A percentile compares a stretch with the other conserved stretches of the same genome.
Conservation (phyloP, 1,284 basidiomycete genomes). For the Uromyces viciae-fabae region DNA sequence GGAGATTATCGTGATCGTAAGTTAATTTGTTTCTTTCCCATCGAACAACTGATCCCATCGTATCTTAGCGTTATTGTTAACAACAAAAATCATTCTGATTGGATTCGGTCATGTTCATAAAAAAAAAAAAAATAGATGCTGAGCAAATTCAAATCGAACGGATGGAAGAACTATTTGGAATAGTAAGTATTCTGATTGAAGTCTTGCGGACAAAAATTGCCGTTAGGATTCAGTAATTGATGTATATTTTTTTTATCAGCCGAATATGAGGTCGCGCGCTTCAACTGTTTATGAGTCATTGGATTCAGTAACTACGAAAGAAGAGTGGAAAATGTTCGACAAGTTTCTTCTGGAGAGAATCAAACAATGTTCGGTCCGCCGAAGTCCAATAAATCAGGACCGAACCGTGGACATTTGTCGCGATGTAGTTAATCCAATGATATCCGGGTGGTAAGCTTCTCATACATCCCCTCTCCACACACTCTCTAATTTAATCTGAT, state of each 20-base stretch:
- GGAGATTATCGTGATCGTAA: not conserved
- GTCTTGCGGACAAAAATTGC: no score
- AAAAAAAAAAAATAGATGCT: slow-evolving; percentile 35
- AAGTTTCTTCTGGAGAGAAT: slow-evolving; percentile 24
- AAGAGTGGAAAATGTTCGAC: slow-evolving; percentile 17
- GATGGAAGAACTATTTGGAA: slow-evolving; percentile 29
- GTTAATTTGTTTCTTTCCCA: slow-evolving; percentile 22
- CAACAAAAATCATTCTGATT: no score
- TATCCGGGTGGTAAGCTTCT: slow-evolving; percentile 23
- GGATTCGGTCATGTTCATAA: not conserved
- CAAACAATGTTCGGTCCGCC: slow-evolving; percentile 22
- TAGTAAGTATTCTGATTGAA: slow-evolving; percentile 18
- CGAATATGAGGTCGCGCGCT: slow-evolving; percentile 11
- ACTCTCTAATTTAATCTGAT: not conserved
- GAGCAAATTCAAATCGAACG: slow-evolving; percentile 28
- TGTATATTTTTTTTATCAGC: no score
- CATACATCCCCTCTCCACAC: not conserved
- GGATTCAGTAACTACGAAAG: not conserved
- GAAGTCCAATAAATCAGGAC: slow-evolving; percentile 8
- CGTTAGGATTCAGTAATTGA: no score
- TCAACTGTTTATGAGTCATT: slow-evolving; percentile 21
- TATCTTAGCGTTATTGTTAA: not conserved
- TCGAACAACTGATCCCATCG: not conserved
- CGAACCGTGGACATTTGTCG: slow-evolving; percentile 33
- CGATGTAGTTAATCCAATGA: slow-evolving; percentile 38